These are phyloP conservation scores for Lyophyllum shimeji DNA, from an alignment of 768 basidiomycete species.

Conservation along the genomic window DNA sequence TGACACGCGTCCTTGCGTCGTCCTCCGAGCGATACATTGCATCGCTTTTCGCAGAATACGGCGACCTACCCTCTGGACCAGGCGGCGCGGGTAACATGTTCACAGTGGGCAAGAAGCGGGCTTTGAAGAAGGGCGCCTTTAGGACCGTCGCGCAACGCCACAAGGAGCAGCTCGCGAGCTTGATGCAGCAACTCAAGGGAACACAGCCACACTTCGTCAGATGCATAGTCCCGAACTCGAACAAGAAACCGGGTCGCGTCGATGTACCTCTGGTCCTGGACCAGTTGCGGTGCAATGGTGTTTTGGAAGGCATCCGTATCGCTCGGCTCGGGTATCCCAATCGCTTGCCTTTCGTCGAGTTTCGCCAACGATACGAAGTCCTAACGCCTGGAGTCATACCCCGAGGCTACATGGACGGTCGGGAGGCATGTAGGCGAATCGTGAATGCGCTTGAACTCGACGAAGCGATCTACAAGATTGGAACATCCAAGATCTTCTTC, in stretches of 20 bases:
- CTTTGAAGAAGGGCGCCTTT: constrained; percentile 94
- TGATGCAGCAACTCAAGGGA: constrained; percentile 88
- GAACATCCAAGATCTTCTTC: constrained; percentile 98
- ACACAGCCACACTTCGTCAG: constrained; percentile 98
- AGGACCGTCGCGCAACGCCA: constrained; percentile 94
- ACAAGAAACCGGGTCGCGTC: constrained; percentile 88
- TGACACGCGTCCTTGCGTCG: constrained; percentile 82
- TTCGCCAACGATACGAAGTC: constrained; percentile 95
- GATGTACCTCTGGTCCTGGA: constrained; percentile 95
- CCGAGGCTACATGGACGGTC: constrained; percentile 95
- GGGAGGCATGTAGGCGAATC: constrained; percentile 91
- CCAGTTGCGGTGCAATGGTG: constrained; percentile 97
- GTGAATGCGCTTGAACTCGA: constrained; percentile 88
- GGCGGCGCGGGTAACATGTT: constrained; percentile 38
- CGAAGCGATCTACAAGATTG: constrained; percentile 81
- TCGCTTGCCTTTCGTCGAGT: constrained; percentile 94
- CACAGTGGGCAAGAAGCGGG: constrained; percentile 63
- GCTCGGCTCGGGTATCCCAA: constrained; percentile 97
- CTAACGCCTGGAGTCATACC: constrained; percentile 93
- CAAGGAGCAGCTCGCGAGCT: constrained; percentile 88
- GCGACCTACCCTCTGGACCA: constrained; percentile 40
- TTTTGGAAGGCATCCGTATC: constrained; percentile 97
- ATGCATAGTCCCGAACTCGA: constrained; percentile 93
- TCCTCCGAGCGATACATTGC: constrained; percentile 85
- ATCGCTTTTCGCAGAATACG: constrained; percentile 80